These are phyloP conservation scores for Lactifluus volemus DNA, from an alignment of 768 basidiomycete species.

Conservation along the genomic window DNA sequence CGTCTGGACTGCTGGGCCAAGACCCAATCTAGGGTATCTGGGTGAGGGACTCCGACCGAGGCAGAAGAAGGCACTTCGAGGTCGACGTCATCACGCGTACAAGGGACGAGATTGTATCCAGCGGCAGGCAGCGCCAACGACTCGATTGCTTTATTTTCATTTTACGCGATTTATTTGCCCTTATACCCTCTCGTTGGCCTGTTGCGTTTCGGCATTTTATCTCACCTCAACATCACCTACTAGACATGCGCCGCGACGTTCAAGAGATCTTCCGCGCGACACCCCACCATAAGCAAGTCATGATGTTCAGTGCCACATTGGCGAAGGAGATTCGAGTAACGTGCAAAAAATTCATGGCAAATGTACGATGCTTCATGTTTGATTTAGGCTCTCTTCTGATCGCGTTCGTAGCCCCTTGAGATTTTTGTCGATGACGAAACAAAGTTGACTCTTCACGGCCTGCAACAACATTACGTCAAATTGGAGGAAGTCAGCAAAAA, in stretches of 20 bases:
- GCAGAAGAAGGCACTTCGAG: constrained; percentile 15
- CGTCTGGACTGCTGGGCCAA: constrained; percentile 12
- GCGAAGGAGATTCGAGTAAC: constrained; percentile 95
- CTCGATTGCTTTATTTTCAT: constrained; percentile 17
- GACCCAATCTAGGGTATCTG: constrained; percentile 4
- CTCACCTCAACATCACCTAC: constrained; percentile 63
- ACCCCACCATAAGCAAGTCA: constrained; percentile 99
- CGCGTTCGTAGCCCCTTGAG: constrained; percentile 72
- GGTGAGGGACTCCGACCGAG: constrained; percentile 6
- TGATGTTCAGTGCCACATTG: constrained; percentile 99
- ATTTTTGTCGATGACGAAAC: constrained; percentile 99
- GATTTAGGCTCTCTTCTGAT: background rate
- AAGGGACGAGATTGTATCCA: constrained; percentile 5
- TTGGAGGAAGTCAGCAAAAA: constrained; percentile 94
- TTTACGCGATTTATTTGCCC: constrained; percentile 35
- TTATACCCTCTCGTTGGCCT: constrained; percentile 45
- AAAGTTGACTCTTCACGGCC: constrained; percentile 92
- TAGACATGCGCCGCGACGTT: constrained; percentile 99
- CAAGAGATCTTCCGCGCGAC: constrained; percentile 99
- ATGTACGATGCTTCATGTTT: constrained; percentile 46
- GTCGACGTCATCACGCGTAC: constrained; percentile 10
- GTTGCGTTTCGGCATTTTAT: constrained; percentile 39
- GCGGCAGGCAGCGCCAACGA: constrained; percentile 10
- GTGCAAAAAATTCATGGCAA: constrained; percentile 99
- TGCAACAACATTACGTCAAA: constrained; percentile 98